These are phyloP conservation scores for Dioscorea cayenensis DNA, from an alignment of 116 monocot species.

Conservation along the genomic window DNA sequence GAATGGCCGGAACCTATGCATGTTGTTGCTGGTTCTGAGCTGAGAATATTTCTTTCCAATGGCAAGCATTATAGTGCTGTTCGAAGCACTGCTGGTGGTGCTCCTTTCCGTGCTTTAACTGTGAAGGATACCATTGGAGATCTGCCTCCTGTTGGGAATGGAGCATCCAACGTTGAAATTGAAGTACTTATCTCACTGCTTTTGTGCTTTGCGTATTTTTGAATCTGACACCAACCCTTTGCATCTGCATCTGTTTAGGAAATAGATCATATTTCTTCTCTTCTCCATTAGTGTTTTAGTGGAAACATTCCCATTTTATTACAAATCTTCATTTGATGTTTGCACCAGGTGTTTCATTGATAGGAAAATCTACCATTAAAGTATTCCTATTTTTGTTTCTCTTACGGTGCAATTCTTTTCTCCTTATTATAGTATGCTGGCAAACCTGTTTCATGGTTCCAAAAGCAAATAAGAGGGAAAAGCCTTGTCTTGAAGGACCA, in stretches of 20 bases:
- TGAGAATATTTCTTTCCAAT: constrained; percentile 60
- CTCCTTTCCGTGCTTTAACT: constrained; percentile 87
- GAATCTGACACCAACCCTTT: neutral
- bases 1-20: constrained; percentile 99
- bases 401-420: constrained; percentile 4
- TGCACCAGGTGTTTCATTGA: too few relatives aligned
- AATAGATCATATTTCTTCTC: too few relatives aligned
- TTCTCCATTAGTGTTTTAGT: too few relatives aligned
- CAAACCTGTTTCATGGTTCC: constrained; percentile 83
- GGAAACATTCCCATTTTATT: too few relatives aligned
- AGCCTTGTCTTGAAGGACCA: constrained; percentile 59
- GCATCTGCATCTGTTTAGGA: too few relatives aligned
- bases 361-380: too few relatives aligned
- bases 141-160: constrained; percentile 76
- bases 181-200: constrained; percentile 29
- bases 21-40: constrained; percentile 82
- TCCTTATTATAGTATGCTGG: constrained; percentile 48
- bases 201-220: neutral
- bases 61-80: constrained; percentile 58
- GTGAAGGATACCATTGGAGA: constrained; percentile 95
- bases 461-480: constrained; percentile 77
- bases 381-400: neutral
- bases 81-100: constrained; percentile 73
- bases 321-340: too few relatives aligned
- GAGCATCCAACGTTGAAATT: constrained; percentile 57